These are phyloP conservation scores for Cryptococcus amylolentus DNA, from an alignment of 1,284 basidiomycete species.

Conservation along the genomic window DNA sequence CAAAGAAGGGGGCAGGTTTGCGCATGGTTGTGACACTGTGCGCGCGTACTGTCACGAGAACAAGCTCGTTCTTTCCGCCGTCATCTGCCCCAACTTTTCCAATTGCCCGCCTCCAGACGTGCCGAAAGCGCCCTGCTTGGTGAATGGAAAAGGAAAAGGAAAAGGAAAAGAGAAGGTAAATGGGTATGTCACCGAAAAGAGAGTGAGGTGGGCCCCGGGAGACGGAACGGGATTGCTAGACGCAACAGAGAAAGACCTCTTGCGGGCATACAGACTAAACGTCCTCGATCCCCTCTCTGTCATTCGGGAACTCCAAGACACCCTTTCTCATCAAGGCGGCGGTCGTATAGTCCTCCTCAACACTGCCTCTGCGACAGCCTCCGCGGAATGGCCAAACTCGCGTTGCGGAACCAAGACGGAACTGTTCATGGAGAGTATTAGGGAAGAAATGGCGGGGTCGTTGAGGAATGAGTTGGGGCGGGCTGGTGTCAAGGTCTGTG, in stretches of 20 bases:
- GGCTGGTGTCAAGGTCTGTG: slow-evolving; percentile 38
- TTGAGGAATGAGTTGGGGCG: slow-evolving; percentile 27
- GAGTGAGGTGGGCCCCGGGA: no score
- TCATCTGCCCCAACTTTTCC: slow-evolving; percentile 25
- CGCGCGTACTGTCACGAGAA: slow-evolving; percentile 42
- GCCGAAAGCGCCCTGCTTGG: no score
- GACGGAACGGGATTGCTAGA: neutral
- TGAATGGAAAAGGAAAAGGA: no score
- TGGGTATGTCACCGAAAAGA: no score
- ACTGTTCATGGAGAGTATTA: slow-evolving; percentile 42
- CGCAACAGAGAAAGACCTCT: neutral
- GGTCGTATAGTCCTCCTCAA: neutral
- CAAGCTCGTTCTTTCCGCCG: slow-evolving; percentile 27
- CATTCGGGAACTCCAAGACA: slow-evolving; percentile 35
- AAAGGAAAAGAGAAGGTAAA: no score
- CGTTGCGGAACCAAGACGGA: slow-evolving; percentile 20
- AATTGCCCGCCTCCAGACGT: no score
- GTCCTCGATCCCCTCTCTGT: slow-evolving; percentile 39
- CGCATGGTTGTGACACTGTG: slow-evolving; percentile 42
- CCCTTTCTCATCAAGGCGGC: slow-evolving; percentile 15
- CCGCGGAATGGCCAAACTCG: slow-evolving; percentile 1
- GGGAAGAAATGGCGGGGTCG: slow-evolving; percentile 5
- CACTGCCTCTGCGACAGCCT: neutral
- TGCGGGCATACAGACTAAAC: slow-evolving; percentile 27
- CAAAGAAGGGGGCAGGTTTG: slow-evolving; percentile 21